phyloP scores from a whole-genome alignment of 1,139 yeast genomes.

The Magnusiomyces paraingens region DNA sequence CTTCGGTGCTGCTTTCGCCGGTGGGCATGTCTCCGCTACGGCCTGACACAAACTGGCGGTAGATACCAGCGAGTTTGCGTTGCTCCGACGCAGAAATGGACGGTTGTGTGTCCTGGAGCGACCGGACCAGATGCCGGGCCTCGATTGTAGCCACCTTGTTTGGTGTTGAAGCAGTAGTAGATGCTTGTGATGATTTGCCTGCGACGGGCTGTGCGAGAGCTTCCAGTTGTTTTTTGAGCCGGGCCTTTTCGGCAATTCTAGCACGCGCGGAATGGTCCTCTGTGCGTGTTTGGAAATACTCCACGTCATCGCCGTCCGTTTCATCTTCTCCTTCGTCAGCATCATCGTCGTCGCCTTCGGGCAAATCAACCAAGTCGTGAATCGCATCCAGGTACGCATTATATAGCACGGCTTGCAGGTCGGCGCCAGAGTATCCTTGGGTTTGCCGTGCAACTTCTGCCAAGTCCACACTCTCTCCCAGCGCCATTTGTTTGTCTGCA shows the following conservation, averaged over 20 bases:
- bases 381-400: constrained; percentile 90
- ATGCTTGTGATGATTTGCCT: constrained; percentile 3
- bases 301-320: constrained; percentile 23
- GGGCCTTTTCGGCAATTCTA: constrained; percentile 37
- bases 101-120: constrained; percentile 74
- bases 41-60: constrained; percentile 66
- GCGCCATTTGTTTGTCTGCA: constrained; percentile 26
- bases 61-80: constrained; percentile 55
- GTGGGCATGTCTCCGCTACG: constrained; percentile 88
- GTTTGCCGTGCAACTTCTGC: constrained; percentile 52
- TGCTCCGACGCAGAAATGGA: constrained; percentile 75
- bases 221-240: constrained; percentile 44
- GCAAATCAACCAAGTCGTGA: constrained; percentile 56
- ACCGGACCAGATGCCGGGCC: constrained; percentile 51
- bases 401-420: constrained; percentile 84
- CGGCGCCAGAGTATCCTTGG: constrained; percentile 89
- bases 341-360: constrained; percentile 9
- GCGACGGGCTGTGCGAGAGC: constrained; percentile 23
- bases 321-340: constrained; percentile 19
- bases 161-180: constrained; percentile 10
- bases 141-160: constrained; percentile 37
- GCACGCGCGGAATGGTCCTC: constrained; percentile 30
- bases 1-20: constrained; percentile 73
- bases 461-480: constrained; percentile 42
- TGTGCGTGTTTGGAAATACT: constrained; percentile 34